Base-by-base conservation (phyloP, 139 green algal genomes). In the Coccomyxa sp. region DNA sequence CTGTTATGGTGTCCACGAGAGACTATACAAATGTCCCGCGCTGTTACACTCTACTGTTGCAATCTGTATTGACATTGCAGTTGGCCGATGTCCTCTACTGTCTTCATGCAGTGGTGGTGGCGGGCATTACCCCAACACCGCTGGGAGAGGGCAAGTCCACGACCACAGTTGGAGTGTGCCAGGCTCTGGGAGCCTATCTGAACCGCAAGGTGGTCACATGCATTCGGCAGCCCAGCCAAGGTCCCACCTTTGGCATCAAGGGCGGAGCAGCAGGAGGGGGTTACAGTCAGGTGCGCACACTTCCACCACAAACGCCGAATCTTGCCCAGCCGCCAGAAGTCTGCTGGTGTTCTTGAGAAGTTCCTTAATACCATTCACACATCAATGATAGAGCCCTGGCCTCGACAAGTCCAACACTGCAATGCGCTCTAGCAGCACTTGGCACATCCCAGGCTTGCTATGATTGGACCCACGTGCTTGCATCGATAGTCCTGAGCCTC, bases 211-310 rank as follows among this genome's bases (percentile, higher is more conserved):
- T 96, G 15, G 79, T 99, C 7, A 95, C 95, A 10, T 98, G 95
- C 88, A 91, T 99, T 60, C 89, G 97, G 16, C 97, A 99, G 91
- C 97, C 97, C 25, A 96, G 89, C 77, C 96, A 99, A 89, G 97
- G 97, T 3, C 97, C 96, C 16, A 99, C 95, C 13, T 99, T 99
- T 89, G 97, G 97, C 76, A 99, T 99, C 91, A 99, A 99, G 90
- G 97, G 97, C 57, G 97, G 97, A 23, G 97, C 97, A 32, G 97
- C 97, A 76, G 97, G 97, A 7, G 97, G 97, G 9, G 97, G 97
- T 30, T 99, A 99, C 90, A 94, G 88, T 85, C 97, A 99, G 88
- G 93, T 97, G 23, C 21, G 23, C 31, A 16, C 1, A 18, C 1
- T n/a, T 77, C 71, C n/a, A 71, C 63, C 63, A 71, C 63, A 21